Evolutionary conservation across 2,329 filamentous ascomycete species (phyloP).

Genomic region (Ceratocystis variospora): DNA sequence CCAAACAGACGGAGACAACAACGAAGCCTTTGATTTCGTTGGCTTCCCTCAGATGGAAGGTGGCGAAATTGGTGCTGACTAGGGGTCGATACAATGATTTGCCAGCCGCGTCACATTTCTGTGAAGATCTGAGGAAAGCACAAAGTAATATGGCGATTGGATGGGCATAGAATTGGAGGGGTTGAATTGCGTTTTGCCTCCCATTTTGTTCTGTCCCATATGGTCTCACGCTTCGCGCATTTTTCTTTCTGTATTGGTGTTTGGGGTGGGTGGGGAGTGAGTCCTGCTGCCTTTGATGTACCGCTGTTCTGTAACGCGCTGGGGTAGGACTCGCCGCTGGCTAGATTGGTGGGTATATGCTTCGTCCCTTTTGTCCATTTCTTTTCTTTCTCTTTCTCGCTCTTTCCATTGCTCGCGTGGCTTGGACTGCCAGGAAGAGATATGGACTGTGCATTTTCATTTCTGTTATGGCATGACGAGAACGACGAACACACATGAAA

Average conservation of each 20-base stretch:
- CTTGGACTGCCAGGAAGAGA: background rate
- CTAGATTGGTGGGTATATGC: background rate
- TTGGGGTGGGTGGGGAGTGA: background rate
- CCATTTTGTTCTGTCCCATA: background rate
- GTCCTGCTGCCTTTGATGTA: no score
- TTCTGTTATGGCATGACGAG: background rate
- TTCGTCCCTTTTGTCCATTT: background rate
- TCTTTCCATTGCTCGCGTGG: background rate
- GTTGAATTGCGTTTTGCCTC: background rate
- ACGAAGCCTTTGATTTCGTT: slow-evolving; percentile 42
- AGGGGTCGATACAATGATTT: slow-evolving; percentile 21
- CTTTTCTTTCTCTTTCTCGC: background rate
- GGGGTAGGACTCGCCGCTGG: no score
- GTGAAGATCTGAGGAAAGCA: background rate
- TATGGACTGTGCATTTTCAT: background rate
- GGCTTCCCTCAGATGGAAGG: slow-evolving; percentile 40
- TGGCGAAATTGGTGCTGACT: slow-evolving; percentile 42
- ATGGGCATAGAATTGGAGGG: background rate
- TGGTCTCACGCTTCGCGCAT: background rate
- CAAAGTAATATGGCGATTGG: background rate
- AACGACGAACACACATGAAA: background rate
- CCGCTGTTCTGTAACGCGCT: no score
- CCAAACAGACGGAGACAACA: slow-evolving; percentile 38
- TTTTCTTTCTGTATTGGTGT: background rate
- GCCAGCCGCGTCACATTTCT: slow-evolving; percentile 14